Base-by-base conservation (phyloP, 208 protist genomes). In the Zelonia costaricensis region DNA sequence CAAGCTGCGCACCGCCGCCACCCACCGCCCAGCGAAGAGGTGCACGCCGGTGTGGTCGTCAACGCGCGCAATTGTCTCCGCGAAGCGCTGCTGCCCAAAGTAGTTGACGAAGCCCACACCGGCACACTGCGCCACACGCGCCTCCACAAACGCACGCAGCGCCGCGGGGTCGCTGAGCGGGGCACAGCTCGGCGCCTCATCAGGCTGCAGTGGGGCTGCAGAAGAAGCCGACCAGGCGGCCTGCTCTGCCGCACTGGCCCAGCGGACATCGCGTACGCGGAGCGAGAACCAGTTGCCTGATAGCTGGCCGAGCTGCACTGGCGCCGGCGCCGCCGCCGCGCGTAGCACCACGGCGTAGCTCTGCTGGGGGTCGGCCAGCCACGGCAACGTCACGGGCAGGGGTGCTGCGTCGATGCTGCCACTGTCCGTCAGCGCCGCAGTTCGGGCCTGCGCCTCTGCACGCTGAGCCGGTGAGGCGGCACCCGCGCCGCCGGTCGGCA, bases 31-130 rank as follows among this genome's bases (percentile, higher is more conserved):
- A 2, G 66, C 74, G 46, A 95, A 78, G 20, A 93, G 61, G 57
- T 89, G 77, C 4, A 88, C 52, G n/a, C 89, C 89, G 15, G 86
- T 82, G 80, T 93, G 89, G 45, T 88, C 86, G 40, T 43, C 51
- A 5, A 78, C 42, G 22, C 46, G 45, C 30, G 18, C 36, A 10
- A 84, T 52, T 9, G 76, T 64, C 59, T 90, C 80, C 44, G 89
- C 91, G 70, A 98, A 98, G 39, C 95, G 88, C 78, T 98, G 96
- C 63, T 95, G 86, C 9, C 97, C 97, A 74, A 97, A 98, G 67
- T 98, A 98, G 71, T 98, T 98, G 55, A 98, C 43, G 66, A 98
- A 98, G 3, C 97, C 97, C 38, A 60, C 30, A 5, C 48, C 25
- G 27, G 54, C 49, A 1, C 84, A 59, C 16, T 20, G 51, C 8